Conservation (phyloP, 2,329 filamentous ascomycete species). For the Arthrobotrys sphaeroides region DNA sequence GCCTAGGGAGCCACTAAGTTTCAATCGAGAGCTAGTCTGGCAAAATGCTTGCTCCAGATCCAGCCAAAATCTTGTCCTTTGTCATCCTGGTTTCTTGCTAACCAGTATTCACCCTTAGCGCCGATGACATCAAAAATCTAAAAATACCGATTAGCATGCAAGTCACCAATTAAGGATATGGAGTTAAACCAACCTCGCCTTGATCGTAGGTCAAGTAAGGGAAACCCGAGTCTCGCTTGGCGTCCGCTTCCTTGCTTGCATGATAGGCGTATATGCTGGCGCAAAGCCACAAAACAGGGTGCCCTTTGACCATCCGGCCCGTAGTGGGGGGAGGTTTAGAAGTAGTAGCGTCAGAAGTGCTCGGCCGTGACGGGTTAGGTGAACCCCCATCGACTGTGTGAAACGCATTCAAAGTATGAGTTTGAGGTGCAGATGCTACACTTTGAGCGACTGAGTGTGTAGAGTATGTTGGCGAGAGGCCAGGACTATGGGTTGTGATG, state of each 20-base stretch:
- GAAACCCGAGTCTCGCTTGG: constrained; percentile 91
- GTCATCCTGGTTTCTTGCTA: constrained; percentile 97
- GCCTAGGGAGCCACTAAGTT: background rate
- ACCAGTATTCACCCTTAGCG: constrained; percentile 96
- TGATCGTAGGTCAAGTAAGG: constrained; percentile 95
- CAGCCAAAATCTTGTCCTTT: constrained; percentile 80
- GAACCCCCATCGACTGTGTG: constrained; percentile 45
- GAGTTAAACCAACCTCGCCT: constrained; percentile 72
- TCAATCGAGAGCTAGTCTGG: constrained; percentile 65
- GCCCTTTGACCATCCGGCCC: constrained; percentile 34
- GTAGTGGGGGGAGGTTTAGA: background rate
- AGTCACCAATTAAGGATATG: background rate
- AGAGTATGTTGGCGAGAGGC: constrained; percentile 38
- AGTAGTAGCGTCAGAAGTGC: constrained; percentile 24
- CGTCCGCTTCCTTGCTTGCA: constrained; percentile 62
- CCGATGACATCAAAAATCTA: constrained; percentile 75
- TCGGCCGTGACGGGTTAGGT: constrained; percentile 41
- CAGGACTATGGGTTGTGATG: constrained; percentile 20
- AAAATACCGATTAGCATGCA: constrained; percentile 11
- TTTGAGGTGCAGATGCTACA: constrained; percentile 11
- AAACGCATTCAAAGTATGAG: constrained; percentile 23
- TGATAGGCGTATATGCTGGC: constrained; percentile 53
- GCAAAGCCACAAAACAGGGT: constrained; percentile 49
- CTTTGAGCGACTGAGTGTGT: constrained; percentile 33
- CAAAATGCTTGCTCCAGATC: constrained; percentile 99